Evolutionary conservation across 2,329 filamentous ascomycete species (phyloP).

Genomic region (Epicoccum nigrum): DNA sequence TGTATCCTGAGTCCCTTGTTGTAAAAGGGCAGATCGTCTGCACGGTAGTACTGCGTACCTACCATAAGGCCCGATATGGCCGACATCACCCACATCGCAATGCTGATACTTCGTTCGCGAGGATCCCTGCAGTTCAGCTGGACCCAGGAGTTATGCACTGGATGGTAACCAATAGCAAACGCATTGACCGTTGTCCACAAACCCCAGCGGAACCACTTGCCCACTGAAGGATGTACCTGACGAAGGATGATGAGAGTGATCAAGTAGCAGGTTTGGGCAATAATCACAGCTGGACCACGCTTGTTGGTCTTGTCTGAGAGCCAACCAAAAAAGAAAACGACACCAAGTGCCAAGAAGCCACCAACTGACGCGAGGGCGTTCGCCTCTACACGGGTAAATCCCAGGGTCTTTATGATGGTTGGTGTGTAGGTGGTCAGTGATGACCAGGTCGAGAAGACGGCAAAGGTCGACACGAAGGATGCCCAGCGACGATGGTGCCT

Average conservation of each 20-base stretch:
- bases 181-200: constrained; percentile 60
- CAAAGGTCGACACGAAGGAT: constrained; percentile 55
- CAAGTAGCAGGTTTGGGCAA: constrained; percentile 55
- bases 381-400: constrained; percentile 54
- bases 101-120: constrained; percentile 56
- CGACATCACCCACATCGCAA: constrained; percentile 61
- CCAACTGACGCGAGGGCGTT: constrained; percentile 55
- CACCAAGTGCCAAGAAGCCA: constrained; percentile 53
- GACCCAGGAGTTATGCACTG: constrained; percentile 60
- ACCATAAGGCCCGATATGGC: constrained; percentile 59
- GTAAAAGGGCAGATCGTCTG: constrained; percentile 54
- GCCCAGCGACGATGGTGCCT: constrained; percentile 55
- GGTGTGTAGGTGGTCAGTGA: constrained; percentile 60
- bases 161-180: constrained; percentile 61
- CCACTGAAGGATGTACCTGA: constrained; percentile 51
- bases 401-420: constrained; percentile 51
- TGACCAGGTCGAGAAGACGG: constrained; percentile 61
- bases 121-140: constrained; percentile 58
- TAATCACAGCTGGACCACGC: constrained; percentile 54
- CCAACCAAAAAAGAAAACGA: constrained; percentile 58
- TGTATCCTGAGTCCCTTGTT: constrained; percentile 53
- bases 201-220: constrained; percentile 57
- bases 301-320: constrained; percentile 56
- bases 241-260: constrained; percentile 52
- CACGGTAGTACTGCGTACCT: constrained; percentile 58